Evolutionary conservation across 1,139 yeast species (phyloP).

Genomic region (Suhomyces guaymorum): DNA sequence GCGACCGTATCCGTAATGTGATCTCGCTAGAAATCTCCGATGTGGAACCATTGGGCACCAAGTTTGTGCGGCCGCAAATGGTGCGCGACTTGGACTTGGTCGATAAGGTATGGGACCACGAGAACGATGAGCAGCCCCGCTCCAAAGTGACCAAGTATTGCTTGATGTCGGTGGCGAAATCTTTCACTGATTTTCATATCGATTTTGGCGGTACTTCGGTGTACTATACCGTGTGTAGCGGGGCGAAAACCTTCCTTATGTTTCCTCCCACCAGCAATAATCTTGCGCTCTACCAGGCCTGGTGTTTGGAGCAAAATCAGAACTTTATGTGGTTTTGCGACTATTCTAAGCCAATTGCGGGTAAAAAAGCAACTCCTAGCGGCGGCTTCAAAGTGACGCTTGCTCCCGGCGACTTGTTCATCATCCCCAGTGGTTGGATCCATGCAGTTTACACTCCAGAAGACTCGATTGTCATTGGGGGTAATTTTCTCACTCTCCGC

Average conservation of each 20-base stretch:
- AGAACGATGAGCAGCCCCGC: constrained; percentile 32
- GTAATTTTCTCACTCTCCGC: constrained; percentile 72
- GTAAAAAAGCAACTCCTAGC: constrained; percentile 27
- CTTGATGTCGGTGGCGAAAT: constrained; percentile 78
- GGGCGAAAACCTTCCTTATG: constrained; percentile 72
- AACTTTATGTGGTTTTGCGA: constrained; percentile 69
- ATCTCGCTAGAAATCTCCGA: constrained; percentile 77
- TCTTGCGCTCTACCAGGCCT: constrained; percentile 58
- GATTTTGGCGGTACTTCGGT: constrained; percentile 95
- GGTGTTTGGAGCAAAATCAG: constrained; percentile 73
- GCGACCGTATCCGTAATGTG: constrained; percentile 77
- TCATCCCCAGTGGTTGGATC: constrained; percentile 92
- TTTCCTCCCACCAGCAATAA: constrained; percentile 74
- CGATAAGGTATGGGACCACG: constrained; percentile 58
- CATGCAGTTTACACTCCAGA: constrained; percentile 85
- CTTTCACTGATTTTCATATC: constrained; percentile 87
- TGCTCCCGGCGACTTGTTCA: constrained; percentile 68
- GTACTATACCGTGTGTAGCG: constrained; percentile 77
- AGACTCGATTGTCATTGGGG: constrained; percentile 84
- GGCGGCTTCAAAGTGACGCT: constrained; percentile 68
- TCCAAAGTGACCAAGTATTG: constrained; percentile 84
- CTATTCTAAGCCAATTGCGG: constrained; percentile 29
- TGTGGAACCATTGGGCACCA: constrained; percentile 48
- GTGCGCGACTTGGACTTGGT: constrained; percentile 74
- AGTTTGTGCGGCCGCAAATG: constrained; percentile 60